phyloP scores from a whole-genome alignment of 495 filamentous ascomycete species.

The Aspergillus olivimuriae region DNA sequence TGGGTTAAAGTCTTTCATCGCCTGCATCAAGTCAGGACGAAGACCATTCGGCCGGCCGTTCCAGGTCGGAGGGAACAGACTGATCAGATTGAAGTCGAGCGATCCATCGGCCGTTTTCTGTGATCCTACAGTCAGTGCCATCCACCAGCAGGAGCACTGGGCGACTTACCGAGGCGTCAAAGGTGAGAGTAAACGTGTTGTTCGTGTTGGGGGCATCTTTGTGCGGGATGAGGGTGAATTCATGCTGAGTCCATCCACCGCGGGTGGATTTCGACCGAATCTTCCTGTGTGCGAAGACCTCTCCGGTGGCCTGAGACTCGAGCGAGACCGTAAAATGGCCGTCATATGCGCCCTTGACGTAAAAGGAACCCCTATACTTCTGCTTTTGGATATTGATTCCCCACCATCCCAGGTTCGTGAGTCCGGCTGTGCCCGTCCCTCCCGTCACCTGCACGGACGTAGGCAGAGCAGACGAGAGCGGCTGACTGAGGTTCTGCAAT shows the following conservation, averaged over 20 bases:
- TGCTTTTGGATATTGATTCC: slow-evolving; percentile 51
- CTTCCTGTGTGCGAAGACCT: slow-evolving; percentile 23
- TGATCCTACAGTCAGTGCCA: neutral
- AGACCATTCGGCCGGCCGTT: slow-evolving; percentile 53
- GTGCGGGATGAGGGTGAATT: slow-evolving; percentile 24
- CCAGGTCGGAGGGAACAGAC: slow-evolving; percentile 61
- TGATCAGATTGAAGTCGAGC: slow-evolving; percentile 62
- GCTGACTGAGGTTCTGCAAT: slow-evolving; percentile 45
- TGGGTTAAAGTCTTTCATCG: slow-evolving; percentile 42
- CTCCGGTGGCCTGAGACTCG: slow-evolving; percentile 18
- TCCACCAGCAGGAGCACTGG: neutral
- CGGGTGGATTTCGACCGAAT: slow-evolving; percentile 23
- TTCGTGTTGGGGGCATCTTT: slow-evolving; percentile 49
- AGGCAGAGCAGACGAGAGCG: slow-evolving; percentile 54
- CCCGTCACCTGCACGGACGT: slow-evolving; percentile 54
- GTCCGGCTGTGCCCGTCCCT: slow-evolving; percentile 37
- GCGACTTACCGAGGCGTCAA: slow-evolving; percentile 40
- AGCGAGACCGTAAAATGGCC: slow-evolving; percentile 27
- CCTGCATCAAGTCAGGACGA: slow-evolving; percentile 53
- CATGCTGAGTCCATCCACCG: slow-evolving; percentile 27
- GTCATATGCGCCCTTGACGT: slow-evolving; percentile 40
- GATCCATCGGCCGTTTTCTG: slow-evolving; percentile 37
- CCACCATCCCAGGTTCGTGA: slow-evolving; percentile 57
- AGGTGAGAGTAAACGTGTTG: slow-evolving; percentile 58
- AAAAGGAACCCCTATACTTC: slow-evolving; percentile 53